Percentiles rank a stretch among this genome's conserved stretches.
phyloP scores from a whole-genome alignment of 768 basidiomycete species.

The Termitomyces eurrhizus region DNA sequence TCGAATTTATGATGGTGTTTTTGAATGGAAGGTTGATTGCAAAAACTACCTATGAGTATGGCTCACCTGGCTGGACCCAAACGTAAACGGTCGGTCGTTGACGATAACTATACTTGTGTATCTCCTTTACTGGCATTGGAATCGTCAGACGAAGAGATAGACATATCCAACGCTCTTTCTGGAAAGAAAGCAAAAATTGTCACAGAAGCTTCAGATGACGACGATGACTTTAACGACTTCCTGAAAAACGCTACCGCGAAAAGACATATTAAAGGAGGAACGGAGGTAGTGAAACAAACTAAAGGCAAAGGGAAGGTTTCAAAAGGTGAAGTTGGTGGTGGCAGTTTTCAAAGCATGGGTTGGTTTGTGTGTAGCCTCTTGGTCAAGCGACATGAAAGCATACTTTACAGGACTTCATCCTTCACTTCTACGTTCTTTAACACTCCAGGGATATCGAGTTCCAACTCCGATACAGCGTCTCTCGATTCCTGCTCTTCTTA shows the following conservation, averaged over 20 bases:
- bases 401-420: slow-evolving; percentile 68
- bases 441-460: slow-evolving; percentile 88
- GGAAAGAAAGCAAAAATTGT: slow-evolving; percentile 38
- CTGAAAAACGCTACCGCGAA: slow-evolving; percentile 69
- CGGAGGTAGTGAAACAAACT: slow-evolving; percentile 69
- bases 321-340: slow-evolving; percentile 84
- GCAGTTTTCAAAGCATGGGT: slow-evolving; percentile 98
- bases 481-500: slow-evolving; percentile 79
- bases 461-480: slow-evolving; percentile 96
- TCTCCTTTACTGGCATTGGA: slow-evolving; percentile 5
- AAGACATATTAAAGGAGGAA: slow-evolving; percentile 71
- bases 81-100: slow-evolving; percentile 14
- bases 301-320: slow-evolving; percentile 67
- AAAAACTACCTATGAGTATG: neutral
- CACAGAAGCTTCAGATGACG: slow-evolving; percentile 42
- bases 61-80: slow-evolving; percentile 9
- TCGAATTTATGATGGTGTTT: neutral
- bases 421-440: slow-evolving; percentile 76
- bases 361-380: slow-evolving; percentile 21
- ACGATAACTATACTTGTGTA: slow-evolving; percentile 7
- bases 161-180: slow-evolving; percentile 60
- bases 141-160: slow-evolving; percentile 37
- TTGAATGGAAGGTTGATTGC: neutral
- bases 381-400: slow-evolving; percentile 6
- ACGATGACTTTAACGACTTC: slow-evolving; percentile 59